Base-by-base conservation (phyloP, 352 stramenopile genomes). In the Phytopythium ostracodes region DNA sequence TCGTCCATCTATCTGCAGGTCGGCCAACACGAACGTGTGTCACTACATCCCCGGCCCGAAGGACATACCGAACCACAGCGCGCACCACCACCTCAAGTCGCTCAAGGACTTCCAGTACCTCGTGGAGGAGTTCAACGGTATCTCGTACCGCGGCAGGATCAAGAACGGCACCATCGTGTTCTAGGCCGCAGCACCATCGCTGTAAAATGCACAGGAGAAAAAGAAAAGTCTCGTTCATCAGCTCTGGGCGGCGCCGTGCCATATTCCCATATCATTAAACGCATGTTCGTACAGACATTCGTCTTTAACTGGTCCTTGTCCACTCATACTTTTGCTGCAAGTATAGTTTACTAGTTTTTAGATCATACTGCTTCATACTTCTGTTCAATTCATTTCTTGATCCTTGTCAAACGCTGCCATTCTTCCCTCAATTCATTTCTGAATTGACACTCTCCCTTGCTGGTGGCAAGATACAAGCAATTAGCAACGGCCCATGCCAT, bases 121-220 rank as follows among this genome's bases (percentile, higher is more conserved):
- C 15, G 59, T 92, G 27, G 80, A 91, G 55, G 80, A 89, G 40
- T 89, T 89, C 59, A 89, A 91, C 59, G 79, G 82, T 49, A 80
- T 90, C 27, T 92, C 82, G 31, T 91, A 91, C 54, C 80, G 82
- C 22, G 71, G 73, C 47, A 70, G 73, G 59, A 77, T 77, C 46
- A 75, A 68, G 29, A 54, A 65, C 52, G 71, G 71, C 49, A 75
- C 71, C 24, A 77, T 77, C 42, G 67, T 75, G 59, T 77, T 77
- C 25, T 77, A 64, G 47, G 1, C 55, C 22, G 24, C 14, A 3
- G 49, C 43, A 15, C 12, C 43, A n/a, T 47, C 12, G 38, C n/a
- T n/a, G n/a, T n/a, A n/a, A n/a, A n/a, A n/a, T 18, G 36, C 36
- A 44, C n/a, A 9, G 12, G 43, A 49, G 2, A 24, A n/a, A n/a